Evolutionary conservation across 768 basidiomycete genomes (phyloP).

Genomic region (Xerocomus spinulosus): DNA sequence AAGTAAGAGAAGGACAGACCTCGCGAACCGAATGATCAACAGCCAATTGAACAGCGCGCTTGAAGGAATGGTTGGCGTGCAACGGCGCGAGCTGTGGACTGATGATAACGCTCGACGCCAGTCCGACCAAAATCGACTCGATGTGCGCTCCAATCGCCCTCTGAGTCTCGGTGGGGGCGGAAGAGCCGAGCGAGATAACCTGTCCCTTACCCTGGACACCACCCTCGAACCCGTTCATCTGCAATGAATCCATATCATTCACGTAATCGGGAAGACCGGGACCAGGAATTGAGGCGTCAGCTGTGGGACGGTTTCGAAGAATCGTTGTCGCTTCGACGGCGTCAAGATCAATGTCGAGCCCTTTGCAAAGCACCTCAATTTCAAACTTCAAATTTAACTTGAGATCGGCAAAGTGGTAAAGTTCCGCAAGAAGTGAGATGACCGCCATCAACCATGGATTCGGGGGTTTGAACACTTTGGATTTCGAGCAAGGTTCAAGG

Average conservation of each 20-base stretch:
- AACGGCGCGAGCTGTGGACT: conserved; percentile 70
- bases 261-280: conserved; percentile 76
- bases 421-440: conserved; percentile 82
- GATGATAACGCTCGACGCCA: conserved; percentile 73
- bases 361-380: conserved; percentile 94
- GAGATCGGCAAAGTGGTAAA: conserved; percentile 96
- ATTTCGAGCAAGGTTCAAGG: conserved; percentile 83
- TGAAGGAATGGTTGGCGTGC: conserved; percentile 77
- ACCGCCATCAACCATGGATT: conserved; percentile 99
- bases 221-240: conserved; percentile 67
- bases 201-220: conserved; percentile 51
- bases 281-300: conserved; percentile 42
- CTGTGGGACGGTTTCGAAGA: conserved; percentile 71
- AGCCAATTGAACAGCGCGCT: conserved; percentile 84
- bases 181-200: conserved; percentile 55
- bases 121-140: conserved; percentile 68
- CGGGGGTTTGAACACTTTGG: conserved; percentile 90
- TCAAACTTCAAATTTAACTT: conserved; percentile 98
- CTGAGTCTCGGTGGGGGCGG: conserved; percentile 59
- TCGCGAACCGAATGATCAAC: conserved; percentile 95
- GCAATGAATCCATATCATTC: conserved; percentile 71
- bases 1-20: conserved; percentile 38
- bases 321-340: conserved; percentile 78
- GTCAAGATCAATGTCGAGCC: conserved; percentile 82
- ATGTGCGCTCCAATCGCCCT: conserved; percentile 72